Evolutionary conservation across 345 rosid genomes (phyloP).

Genomic region (Noccaea caerulescens): DNA sequence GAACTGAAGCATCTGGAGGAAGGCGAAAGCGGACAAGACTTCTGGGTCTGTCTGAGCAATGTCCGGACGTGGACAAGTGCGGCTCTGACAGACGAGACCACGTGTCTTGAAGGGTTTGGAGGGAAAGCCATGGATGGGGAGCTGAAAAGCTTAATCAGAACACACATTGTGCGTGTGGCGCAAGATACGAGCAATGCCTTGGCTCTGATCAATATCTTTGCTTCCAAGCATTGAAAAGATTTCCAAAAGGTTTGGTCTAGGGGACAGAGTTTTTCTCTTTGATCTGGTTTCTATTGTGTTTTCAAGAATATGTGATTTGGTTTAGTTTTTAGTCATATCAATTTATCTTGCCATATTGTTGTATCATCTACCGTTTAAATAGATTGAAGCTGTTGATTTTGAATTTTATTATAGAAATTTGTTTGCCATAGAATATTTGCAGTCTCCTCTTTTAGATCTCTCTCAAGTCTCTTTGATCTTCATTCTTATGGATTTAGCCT

Average conservation of each 20-base stretch:
- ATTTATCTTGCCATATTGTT: not conserved
- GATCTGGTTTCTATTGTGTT: conserved; percentile 7
- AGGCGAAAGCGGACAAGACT: conserved; percentile 56
- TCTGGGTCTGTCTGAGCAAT: conserved; percentile 75
- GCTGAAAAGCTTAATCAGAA: conserved; percentile 59
- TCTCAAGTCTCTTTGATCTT: not conserved
- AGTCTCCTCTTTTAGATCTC: not conserved
- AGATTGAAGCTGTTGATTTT: conserved; percentile 7
- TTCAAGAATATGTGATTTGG: not conserved
- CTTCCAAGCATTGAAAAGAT: conserved; percentile 45
- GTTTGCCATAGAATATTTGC: not conserved
- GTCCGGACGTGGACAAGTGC: conserved; percentile 97
- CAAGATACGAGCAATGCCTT: conserved; percentile 90
- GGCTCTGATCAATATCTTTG: conserved; percentile 68
- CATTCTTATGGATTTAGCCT: not conserved
- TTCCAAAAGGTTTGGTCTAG: conserved; percentile 4
- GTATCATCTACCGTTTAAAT: conserved; percentile 14
- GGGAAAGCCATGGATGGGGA: conserved; percentile 70
- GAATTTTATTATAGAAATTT: not conserved
- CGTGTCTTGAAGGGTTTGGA: conserved; percentile 86
- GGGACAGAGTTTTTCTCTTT: conserved; percentile 9
- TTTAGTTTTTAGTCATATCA: conserved; percentile 21
- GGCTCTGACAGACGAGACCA: conserved; percentile 87
- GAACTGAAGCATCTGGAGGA: conserved; percentile 65
- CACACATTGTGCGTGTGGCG: conserved; percentile 63